Conservation (phyloP, 2,329 filamentous ascomycete species). For the Fusarium avenaceum region DNA sequence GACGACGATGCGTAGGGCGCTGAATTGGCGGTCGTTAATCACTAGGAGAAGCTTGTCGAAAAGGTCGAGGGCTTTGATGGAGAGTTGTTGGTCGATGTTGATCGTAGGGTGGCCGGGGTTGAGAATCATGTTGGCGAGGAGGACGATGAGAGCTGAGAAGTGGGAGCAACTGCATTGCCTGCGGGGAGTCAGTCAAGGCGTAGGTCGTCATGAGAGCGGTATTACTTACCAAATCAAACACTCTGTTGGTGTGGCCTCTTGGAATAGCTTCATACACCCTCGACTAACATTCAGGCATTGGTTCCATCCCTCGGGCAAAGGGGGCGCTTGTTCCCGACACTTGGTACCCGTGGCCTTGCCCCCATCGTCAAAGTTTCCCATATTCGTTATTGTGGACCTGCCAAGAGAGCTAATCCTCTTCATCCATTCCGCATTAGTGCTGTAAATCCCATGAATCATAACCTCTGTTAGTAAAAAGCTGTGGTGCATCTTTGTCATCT, state of each 20-base stretch:
- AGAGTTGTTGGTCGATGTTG: conserved; percentile 49
- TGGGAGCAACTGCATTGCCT: conserved; percentile 52
- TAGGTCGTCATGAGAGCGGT: rapidly evolving
- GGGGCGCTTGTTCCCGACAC: conserved; percentile 27
- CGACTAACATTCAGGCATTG: conserved; percentile 53
- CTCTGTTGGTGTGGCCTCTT: conserved; percentile 49
- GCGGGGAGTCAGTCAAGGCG: not conserved
- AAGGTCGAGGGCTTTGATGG: conserved; percentile 46
- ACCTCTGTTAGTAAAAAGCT: conserved; percentile 55
- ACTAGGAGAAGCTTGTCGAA: conserved; percentile 47
- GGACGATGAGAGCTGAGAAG: conserved; percentile 53
- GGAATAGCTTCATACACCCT: conserved; percentile 53
- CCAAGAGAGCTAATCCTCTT: conserved; percentile 51
- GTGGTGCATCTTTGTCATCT: conserved; percentile 57
- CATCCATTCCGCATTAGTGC: conserved; percentile 56
- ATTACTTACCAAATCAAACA: conserved; percentile 51
- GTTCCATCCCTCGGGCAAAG: conserved; percentile 51
- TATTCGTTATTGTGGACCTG: conserved; percentile 28
- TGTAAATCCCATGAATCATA: conserved; percentile 57
- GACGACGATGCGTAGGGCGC: conserved; percentile 24
- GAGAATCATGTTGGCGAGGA: conserved; percentile 53
- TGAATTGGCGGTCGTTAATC: conserved; percentile 38
- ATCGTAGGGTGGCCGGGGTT: conserved; percentile 47
- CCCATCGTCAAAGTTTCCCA: conserved; percentile 39
- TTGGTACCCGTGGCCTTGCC: not conserved